Percentiles rank a stretch among this genome's conserved stretches.
phyloP scores from a whole-genome alignment of 2,329 filamentous ascomycete species.

The Calonectria naviculata region DNA sequence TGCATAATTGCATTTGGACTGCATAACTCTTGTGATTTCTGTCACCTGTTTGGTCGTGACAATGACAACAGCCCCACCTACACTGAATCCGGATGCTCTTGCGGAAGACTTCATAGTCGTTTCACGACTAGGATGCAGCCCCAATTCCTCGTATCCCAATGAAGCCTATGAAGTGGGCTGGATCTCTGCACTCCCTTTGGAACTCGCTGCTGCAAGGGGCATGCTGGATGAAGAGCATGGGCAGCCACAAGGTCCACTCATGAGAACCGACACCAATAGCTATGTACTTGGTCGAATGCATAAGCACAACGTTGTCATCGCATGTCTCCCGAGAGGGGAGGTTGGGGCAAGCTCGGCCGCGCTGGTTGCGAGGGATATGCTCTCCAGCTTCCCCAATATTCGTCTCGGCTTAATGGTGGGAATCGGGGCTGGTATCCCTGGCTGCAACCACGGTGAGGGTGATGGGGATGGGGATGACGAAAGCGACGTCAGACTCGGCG shows the following conservation, averaged over 20 bases:
- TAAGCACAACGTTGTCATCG: not conserved
- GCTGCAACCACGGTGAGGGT: too few relatives aligned
- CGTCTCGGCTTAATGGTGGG: not conserved
- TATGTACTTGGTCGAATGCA: not conserved
- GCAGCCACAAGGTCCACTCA: not conserved
- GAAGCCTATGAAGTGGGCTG: not conserved
- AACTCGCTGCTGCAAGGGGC: not conserved
- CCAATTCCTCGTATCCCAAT: too few relatives aligned
- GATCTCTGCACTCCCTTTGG: not conserved
- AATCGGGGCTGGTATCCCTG: constrained; percentile 11
- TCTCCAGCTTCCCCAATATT: not conserved
- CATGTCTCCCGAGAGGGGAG: not conserved
- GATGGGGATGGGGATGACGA: not conserved
- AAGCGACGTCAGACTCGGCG: not conserved
- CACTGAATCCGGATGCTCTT: too few relatives aligned
- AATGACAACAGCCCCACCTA: too few relatives aligned
- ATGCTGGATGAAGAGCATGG: not conserved
- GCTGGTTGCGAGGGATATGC: not conserved
- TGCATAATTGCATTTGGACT: too few relatives aligned
- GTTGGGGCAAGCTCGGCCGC: not conserved
- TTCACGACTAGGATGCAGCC: too few relatives aligned
- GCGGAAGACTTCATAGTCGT: too few relatives aligned
- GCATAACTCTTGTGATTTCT: too few relatives aligned
- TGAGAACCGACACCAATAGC: not conserved
- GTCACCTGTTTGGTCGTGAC: too few relatives aligned